Conservation (phyloP, 345 rosid species). For the Eucalyptus leucophloia region DNA sequence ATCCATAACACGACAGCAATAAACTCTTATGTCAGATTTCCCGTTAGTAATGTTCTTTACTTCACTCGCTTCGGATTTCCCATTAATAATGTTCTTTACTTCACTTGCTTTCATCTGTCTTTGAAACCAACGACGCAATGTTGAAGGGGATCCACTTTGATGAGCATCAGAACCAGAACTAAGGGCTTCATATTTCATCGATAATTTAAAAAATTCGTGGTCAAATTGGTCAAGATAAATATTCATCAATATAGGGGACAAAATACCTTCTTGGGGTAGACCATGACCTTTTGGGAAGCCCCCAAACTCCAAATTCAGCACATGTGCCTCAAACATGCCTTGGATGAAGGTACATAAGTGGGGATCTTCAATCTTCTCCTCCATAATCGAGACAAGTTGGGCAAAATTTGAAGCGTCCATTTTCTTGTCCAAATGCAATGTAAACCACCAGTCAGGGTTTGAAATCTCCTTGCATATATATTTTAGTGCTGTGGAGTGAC, state of each 20-base stretch:
- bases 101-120: constrained; percentile 49
- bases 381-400: constrained; percentile 46
- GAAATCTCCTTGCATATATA: constrained; percentile 50
- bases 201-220: constrained; percentile 55
- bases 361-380: constrained; percentile 49
- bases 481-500: constrained; percentile 54
- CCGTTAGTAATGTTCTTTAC: background rate
- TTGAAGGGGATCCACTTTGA: constrained; percentile 28
- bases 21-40: constrained; percentile 21
- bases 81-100: background rate
- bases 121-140: constrained; percentile 74
- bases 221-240: constrained; percentile 72
- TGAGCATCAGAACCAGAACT: constrained; percentile 5
- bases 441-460: constrained; percentile 80
- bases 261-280: constrained; percentile 89
- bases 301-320: constrained; percentile 78
- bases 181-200: constrained; percentile 77
- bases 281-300: constrained; percentile 91
- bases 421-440: constrained; percentile 40
- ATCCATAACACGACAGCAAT: constrained; percentile 77
- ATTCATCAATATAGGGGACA: constrained; percentile 72
- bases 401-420: constrained; percentile 33
- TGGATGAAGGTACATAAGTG: constrained; percentile 29
- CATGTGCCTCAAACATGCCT: constrained; percentile 62
- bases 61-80: background rate